Evolutionary conservation across 768 basidiomycete species (phyloP).

Genomic region (Panaeolus papilionaceus): DNA sequence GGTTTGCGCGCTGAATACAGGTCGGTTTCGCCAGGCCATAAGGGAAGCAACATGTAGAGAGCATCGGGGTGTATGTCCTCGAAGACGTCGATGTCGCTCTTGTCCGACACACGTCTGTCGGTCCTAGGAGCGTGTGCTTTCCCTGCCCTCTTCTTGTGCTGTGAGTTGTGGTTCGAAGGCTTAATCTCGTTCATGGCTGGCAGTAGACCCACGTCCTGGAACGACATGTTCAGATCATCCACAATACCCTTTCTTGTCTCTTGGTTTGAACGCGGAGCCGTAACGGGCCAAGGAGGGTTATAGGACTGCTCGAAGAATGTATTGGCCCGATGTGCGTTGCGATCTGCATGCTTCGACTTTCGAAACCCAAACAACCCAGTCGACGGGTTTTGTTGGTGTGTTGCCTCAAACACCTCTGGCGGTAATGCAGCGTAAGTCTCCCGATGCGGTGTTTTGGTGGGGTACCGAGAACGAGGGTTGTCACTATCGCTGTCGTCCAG

Average conservation of each 20-base stretch:
- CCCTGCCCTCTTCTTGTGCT: conserved; percentile 28
- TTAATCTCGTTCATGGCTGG: conserved; percentile 54
- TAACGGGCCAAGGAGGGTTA: conserved; percentile 66
- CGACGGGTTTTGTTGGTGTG: conserved; percentile 35
- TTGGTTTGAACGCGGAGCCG: conserved; percentile 66
- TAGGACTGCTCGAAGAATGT: conserved; percentile 32
- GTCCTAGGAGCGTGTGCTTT: conserved; percentile 23
- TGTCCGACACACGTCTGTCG: conserved; percentile 24
- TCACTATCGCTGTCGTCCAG: conserved; percentile 36
- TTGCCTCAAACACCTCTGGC: conserved; percentile 54
- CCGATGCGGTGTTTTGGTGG: conserved; percentile 62
- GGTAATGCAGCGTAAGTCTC: conserved; percentile 69
- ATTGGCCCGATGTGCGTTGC: conserved; percentile 26
- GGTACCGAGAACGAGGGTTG: conserved; percentile 33
- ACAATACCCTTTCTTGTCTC: conserved; percentile 75
- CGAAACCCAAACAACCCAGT: conserved; percentile 35
- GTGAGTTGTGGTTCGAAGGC: conserved; percentile 23
- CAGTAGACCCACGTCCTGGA: conserved; percentile 80
- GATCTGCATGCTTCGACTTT: conserved; percentile 28
- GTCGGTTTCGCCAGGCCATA: conserved; percentile 85
- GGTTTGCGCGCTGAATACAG: conserved; percentile 39
- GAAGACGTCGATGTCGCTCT: conserved; percentile 51
- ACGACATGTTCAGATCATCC: conserved; percentile 73
- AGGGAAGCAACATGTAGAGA: conserved; percentile 82
- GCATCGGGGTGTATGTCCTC: conserved; percentile 69